Conservation (phyloP, 2,329 filamentous ascomycete genomes). For the Samsoniella hepiali region DNA sequence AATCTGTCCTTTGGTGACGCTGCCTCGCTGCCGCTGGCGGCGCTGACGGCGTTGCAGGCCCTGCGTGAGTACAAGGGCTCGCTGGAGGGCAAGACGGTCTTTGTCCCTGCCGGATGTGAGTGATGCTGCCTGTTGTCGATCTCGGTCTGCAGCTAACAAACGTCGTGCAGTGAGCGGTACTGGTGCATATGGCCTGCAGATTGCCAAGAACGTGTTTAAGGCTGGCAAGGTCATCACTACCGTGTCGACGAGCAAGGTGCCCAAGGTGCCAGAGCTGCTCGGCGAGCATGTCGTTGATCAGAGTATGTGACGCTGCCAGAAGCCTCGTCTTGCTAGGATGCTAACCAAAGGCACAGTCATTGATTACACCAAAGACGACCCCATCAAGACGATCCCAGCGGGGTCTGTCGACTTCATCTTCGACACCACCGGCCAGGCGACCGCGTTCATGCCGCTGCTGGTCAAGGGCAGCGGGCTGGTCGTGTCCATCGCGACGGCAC, state of each 20-base stretch:
- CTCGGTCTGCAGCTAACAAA: constrained; percentile 5
- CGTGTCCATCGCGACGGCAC: constrained; percentile 35
- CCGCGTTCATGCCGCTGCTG: constrained; percentile 36
- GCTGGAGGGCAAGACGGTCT: constrained; percentile 33
- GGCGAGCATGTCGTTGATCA: constrained; percentile 39
- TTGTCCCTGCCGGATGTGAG: constrained; percentile 27
- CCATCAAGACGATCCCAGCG: constrained; percentile 28
- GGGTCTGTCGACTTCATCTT: constrained; percentile 42
- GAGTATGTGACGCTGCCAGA: constrained; percentile 19
- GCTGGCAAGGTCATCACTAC: constrained; percentile 45
- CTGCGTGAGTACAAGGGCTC: constrained; percentile 37
- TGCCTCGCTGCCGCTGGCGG: constrained; percentile 42
- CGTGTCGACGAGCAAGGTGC: constrained; percentile 41
- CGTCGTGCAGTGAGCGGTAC: constrained; percentile 24
- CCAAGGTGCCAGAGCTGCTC: constrained; percentile 34
- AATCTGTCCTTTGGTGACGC: constrained; percentile 41
- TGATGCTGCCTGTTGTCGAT: neutral
- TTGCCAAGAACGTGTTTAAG: constrained; percentile 43
- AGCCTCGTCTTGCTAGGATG: neutral
- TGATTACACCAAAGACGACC: constrained; percentile 25
- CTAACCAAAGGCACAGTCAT: constrained; percentile 22
- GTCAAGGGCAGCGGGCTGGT: constrained; percentile 33
- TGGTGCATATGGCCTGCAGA: constrained; percentile 33
- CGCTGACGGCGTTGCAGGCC: constrained; percentile 39
- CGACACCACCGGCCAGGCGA: constrained; percentile 37